A percentile compares a stretch with the other conserved stretches of the same genome.
Conservation (phyloP, 176 grass and related monocot species). For the Bolboschoenus planiculmis region DNA sequence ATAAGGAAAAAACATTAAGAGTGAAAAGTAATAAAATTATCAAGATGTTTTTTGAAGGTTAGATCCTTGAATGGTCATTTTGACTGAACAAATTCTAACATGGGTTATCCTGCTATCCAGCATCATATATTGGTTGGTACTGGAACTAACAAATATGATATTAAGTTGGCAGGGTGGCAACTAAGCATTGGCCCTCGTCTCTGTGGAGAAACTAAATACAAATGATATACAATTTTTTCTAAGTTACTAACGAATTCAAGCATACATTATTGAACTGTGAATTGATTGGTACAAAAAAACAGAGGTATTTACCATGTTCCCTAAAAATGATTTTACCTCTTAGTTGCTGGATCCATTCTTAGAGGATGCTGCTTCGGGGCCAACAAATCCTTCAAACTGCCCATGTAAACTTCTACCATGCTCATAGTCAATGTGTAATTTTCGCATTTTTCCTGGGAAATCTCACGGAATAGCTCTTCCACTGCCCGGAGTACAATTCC, state of each 20-base stretch:
- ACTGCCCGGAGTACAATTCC: constrained; percentile 67
- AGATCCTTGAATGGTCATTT: background rate
- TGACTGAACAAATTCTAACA: background rate
- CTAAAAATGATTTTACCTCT: constrained; percentile 31
- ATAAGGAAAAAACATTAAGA: background rate
- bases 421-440: constrained; percentile 69
- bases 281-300: background rate
- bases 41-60: background rate
- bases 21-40: background rate
- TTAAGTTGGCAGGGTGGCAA: background rate
- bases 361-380: constrained; percentile 52
- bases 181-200: background rate
- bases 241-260: background rate
- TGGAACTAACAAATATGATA: background rate
- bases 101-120: background rate
- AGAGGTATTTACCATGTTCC: background rate
- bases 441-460: constrained; percentile 48
- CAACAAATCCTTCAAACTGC: constrained; percentile 73
- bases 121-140: background rate
- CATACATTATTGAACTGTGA: constrained; percentile 1
- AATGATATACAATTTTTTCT: background rate
- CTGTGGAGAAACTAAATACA: background rate
- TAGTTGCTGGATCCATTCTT: constrained; percentile 29
- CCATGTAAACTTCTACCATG: constrained; percentile 95
- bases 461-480: constrained; percentile 63